Evolutionary conservation across 2,329 filamentous ascomycete genomes (phyloP).

Genomic region (Microsporum ferrugineum): DNA sequence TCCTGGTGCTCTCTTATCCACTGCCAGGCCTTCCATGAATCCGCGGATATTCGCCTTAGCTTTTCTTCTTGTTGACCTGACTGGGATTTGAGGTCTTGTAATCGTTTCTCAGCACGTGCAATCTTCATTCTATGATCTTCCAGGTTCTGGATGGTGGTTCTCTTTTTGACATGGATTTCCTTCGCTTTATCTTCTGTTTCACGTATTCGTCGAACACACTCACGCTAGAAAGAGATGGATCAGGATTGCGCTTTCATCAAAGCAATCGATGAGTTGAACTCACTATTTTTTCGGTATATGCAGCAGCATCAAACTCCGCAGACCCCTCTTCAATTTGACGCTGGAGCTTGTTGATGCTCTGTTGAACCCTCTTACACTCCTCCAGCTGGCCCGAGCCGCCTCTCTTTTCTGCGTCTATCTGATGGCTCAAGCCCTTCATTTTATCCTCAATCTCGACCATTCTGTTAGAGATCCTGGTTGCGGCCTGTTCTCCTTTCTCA

Average conservation of each 20-base stretch:
- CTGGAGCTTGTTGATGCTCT: constrained; percentile 52
- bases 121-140: constrained; percentile 17
- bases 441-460: constrained; percentile 30
- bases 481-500: constrained; percentile 42
- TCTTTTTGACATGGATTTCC: constrained; percentile 30
- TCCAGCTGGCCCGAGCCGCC: constrained; percentile 41
- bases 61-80: constrained; percentile 61
- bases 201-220: constrained; percentile 37
- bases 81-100: constrained; percentile 57
- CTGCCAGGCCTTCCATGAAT: constrained; percentile 61
- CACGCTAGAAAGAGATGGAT: constrained; percentile 36
- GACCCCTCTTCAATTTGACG: constrained; percentile 48
- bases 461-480: constrained; percentile 30
- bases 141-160: constrained; percentile 21
- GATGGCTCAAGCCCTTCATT: constrained; percentile 27
- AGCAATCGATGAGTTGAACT: constrained; percentile 21
- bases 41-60: constrained; percentile 48
- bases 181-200: constrained; percentile 31
- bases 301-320: constrained; percentile 54
- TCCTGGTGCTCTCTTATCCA: constrained; percentile 67
- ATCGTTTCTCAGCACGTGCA: constrained; percentile 36
- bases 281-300: constrained; percentile 64
- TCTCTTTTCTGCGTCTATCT: constrained; percentile 43
- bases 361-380: constrained; percentile 41
- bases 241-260: background rate